These are phyloP conservation scores for Candida glaebosa DNA, from an alignment of 805 yeast genomes.

Conservation along the genomic window DNA sequence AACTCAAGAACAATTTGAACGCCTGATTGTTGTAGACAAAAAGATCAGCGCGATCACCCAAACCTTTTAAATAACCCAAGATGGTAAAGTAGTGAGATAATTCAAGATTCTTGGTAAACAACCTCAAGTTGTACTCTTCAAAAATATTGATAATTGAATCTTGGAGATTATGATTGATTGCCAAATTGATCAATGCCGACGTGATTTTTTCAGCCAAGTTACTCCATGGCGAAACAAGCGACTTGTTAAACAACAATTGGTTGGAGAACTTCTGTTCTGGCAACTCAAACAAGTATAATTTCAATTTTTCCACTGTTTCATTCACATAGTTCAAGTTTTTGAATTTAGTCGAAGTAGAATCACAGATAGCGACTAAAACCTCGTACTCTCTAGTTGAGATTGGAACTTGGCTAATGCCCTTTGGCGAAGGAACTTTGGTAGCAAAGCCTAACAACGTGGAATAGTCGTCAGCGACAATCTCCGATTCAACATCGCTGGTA, in stretches of 20 bases:
- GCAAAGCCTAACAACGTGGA: slow-evolving; percentile 16
- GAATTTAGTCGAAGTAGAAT: slow-evolving; percentile 27
- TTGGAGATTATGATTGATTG: slow-evolving; percentile 18
- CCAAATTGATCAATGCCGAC: slow-evolving; percentile 29
- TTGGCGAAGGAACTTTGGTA: slow-evolving; percentile 3
- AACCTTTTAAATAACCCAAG: slow-evolving; percentile 32
- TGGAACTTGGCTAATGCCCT: slow-evolving; percentile 30
- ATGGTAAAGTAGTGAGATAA: slow-evolving; percentile 33
- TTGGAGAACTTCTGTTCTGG: slow-evolving; percentile 43
- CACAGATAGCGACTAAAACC: slow-evolving; percentile 53
- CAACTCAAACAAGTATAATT: slow-evolving; percentile 45
- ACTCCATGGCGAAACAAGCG: slow-evolving; percentile 31
- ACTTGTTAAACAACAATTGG: slow-evolving; percentile 24
- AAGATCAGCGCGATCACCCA: slow-evolving; percentile 23
- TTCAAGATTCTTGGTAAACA: slow-evolving; percentile 22
- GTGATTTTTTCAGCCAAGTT: slow-evolving; percentile 31
- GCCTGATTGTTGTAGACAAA: slow-evolving; percentile 20
- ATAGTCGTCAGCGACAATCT: slow-evolving; percentile 19
- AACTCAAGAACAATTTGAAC: slow-evolving; percentile 27
- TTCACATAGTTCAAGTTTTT: slow-evolving; percentile 35
- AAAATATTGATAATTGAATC: slow-evolving; percentile 26
- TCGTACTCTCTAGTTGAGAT: slow-evolving; percentile 53
- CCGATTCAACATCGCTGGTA: slow-evolving; percentile 6
- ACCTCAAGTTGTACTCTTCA: slow-evolving; percentile 20
- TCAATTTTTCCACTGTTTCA: slow-evolving; percentile 40